Percentiles rank a stretch among this genome's conserved stretches.
Conservation (phyloP, 768 basidiomycete genomes). For the Strobilomyces confusus region DNA sequence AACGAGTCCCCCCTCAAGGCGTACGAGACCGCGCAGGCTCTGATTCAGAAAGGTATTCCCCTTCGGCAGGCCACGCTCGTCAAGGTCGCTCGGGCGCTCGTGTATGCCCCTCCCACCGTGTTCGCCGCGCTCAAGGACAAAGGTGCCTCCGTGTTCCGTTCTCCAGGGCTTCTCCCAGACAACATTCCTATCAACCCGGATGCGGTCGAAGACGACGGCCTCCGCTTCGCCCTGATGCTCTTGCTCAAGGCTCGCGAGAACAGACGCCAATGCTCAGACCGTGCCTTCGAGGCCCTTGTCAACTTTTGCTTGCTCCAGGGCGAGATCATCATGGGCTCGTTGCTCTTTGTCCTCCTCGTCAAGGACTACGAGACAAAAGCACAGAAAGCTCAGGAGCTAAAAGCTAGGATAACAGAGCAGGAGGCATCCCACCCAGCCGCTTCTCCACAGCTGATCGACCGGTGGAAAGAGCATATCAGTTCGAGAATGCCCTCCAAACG, state of each 20-base stretch:
- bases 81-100: constrained; percentile 27
- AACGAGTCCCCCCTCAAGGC: constrained; percentile 46
- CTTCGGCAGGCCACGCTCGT: constrained; percentile 50
- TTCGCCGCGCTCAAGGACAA: constrained; percentile 16
- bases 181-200: constrained; percentile 31
- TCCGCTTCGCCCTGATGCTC: constrained; percentile 51
- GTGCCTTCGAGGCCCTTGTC: constrained; percentile 59
- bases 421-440: constrained; percentile 9
- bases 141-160: constrained; percentile 16
- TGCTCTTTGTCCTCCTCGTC: constrained; percentile 62
- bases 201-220: constrained; percentile 37
- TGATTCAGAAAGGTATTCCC: constrained; percentile 52
- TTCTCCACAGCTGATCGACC: constrained; percentile 14
- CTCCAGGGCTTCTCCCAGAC: constrained; percentile 13
- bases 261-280: constrained; percentile 51
- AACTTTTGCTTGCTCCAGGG: constrained; percentile 68
- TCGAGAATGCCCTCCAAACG: constrained; percentile 25
- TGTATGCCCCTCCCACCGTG: constrained; percentile 23
- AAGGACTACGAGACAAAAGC: constrained; percentile 55
- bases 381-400: constrained; percentile 26
- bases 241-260: constrained; percentile 50
- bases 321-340: constrained; percentile 72
- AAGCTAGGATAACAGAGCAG: constrained; percentile 18
- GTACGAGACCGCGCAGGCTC: constrained; percentile 41
- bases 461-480: constrained; percentile 18